Base-by-base conservation (phyloP, 2,329 filamentous ascomycete species). In the Boeremia exigua region DNA sequence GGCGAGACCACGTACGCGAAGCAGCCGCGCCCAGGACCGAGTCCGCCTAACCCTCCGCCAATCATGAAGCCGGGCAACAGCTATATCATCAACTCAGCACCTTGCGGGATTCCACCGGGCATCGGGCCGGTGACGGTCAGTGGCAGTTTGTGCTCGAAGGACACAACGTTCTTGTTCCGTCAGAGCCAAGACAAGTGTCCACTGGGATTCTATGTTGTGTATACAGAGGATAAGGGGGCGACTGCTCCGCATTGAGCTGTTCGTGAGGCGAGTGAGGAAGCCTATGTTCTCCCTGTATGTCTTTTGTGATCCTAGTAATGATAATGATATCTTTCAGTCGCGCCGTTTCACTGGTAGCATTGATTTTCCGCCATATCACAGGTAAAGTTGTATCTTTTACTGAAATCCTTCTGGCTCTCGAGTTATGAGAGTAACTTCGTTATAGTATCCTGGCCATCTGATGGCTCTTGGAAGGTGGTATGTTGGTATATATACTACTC, bases 191-290 rank as follows among this genome's bases (percentile, higher is more conserved):
- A 42, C 25, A n/a, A 33, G 7, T 70, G 66, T 48, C 66, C 67
- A n/a, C 9, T 68, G 33, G 67, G 67, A 1, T 69, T 70, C 36
- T 70, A 64, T 43, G 65, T 70, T 38, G 51, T 69, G 6, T 51
- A 69, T 11, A 70, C 63, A 14, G 64, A 68, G 27, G 28, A 39
- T 36, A 9, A 2, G 8, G 45, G 27, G 27, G 27, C 7, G 11
- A 12, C 34, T 23, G 27, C 45, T 19, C 36, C 45, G 28, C 45
- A 38, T 17, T 36, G n/a, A 46, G n/a, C 12, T 38, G 8, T 6
- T 28, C 8, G 6, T 19, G 36, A 23, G 19, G 19, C 19, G 19
- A 12, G 36, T 19, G 17, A 15, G n/a, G 11, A n/a, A 36, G n/a
- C n/a, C 19, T 10, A 2, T 36, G 34, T 38, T 25, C 3, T 10